A percentile compares a stretch with the other conserved stretches of the same genome.
These are phyloP conservation scores for Kregervanrija delftensis DNA, from an alignment of 805 yeast species.

Conservation along the genomic window DNA sequence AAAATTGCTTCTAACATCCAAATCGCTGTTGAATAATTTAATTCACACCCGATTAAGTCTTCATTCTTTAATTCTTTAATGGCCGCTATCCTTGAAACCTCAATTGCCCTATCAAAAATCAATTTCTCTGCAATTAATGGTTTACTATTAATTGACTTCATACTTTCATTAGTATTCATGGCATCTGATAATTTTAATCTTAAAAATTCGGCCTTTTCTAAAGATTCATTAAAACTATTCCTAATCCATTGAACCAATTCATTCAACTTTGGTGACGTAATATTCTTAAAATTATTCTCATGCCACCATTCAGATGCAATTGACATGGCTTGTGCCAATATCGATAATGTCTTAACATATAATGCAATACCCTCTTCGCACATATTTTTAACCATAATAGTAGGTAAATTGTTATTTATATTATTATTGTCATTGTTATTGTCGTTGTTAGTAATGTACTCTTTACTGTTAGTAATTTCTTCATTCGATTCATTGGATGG, in stretches of 20 bases:
- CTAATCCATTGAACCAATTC: slow-evolving; percentile 88
- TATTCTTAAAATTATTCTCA: slow-evolving; percentile 27
- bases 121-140: slow-evolving; percentile 70
- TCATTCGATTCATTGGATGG: slow-evolving; percentile 33
- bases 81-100: slow-evolving; percentile 88
- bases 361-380: slow-evolving; percentile 84
- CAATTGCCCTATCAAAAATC: slow-evolving; percentile 88
- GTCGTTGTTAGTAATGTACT: not conserved
- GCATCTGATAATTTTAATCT: slow-evolving; percentile 51
- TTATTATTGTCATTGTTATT: slow-evolving; percentile 20
- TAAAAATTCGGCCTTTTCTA: slow-evolving; percentile 82
- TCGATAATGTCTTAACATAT: slow-evolving; percentile 75
- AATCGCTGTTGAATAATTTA: slow-evolving; percentile 82
- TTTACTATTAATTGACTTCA: not conserved
- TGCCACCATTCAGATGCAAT: slow-evolving; percentile 91
- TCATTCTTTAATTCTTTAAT: slow-evolving; percentile 70
- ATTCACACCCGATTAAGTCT: slow-evolving; percentile 71
- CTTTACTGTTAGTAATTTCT: slow-evolving; percentile 2
- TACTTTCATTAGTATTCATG: slow-evolving; percentile 19
- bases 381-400: slow-evolving; percentile 46
- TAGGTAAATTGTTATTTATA: slow-evolving; percentile 44
- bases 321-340: slow-evolving; percentile 81
- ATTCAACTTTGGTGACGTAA: slow-evolving; percentile 42
- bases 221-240: slow-evolving; percentile 78
- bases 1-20: slow-evolving; percentile 95